Percentiles rank a stretch among this genome's conserved stretches.
Evolutionary conservation across 2,329 filamentous ascomycete genomes (phyloP).

Genomic region (Sporothrix variecibatus): DNA sequence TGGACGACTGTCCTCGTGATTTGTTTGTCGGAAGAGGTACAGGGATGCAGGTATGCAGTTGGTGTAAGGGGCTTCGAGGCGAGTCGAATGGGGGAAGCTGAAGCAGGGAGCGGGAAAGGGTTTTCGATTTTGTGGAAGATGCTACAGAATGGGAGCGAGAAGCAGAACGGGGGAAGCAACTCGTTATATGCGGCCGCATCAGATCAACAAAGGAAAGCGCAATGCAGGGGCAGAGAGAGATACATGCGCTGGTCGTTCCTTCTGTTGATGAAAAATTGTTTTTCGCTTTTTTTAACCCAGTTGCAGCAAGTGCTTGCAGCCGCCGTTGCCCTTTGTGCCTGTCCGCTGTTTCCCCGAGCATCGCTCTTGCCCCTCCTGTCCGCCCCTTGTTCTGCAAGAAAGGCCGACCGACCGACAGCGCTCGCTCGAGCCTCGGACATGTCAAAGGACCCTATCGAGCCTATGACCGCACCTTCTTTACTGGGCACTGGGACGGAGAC

Average conservation of each 20-base stretch:
- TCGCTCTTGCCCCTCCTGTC: background rate
- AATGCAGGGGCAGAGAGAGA: background rate
- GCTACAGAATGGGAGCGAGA: background rate
- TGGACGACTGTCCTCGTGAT: conserved; percentile 3
- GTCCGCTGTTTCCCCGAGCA: background rate
- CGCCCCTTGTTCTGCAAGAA: background rate
- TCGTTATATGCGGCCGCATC: conserved; percentile 1
- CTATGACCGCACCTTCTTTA: background rate
- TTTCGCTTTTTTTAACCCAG: background rate
- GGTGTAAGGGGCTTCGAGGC: background rate
- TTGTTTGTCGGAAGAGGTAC: conserved; percentile 3
- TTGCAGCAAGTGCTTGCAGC: background rate
- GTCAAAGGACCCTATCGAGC: background rate
- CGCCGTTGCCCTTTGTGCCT: background rate
- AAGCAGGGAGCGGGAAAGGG: background rate
- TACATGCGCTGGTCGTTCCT: background rate
- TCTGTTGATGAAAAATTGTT: conserved; percentile 8
- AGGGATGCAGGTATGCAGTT: background rate
- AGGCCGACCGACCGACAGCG: background rate
- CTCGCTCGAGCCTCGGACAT: conserved; percentile 13
- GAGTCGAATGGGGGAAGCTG: background rate
- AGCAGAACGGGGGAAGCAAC: conserved; percentile 2
- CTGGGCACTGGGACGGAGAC: background rate
- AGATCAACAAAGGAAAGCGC: conserved; percentile 5
- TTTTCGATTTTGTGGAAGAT: background rate